phyloP scores from a whole-genome alignment of 306 rosid genomes.

The Acacia acuminata region DNA sequence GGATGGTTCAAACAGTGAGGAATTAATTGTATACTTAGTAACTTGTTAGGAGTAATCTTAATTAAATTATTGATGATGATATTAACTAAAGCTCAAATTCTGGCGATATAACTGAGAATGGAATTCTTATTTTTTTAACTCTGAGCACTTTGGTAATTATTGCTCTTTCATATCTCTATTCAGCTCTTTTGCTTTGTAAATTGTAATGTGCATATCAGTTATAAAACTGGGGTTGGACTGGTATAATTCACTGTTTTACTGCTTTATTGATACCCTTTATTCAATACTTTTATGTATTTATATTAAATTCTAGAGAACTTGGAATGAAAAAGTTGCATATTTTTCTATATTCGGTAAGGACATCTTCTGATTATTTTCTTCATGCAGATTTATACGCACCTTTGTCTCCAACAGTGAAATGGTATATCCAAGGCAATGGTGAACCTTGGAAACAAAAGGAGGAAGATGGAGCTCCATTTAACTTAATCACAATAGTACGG shows the following conservation, averaged over 20 bases:
- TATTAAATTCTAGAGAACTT: neutral
- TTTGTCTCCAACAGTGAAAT: constrained; percentile 55
- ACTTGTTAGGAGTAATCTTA: neutral
- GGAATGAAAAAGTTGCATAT: neutral
- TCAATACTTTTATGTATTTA: neutral
- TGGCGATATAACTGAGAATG: neutral
- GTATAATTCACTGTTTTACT: constrained; percentile 2
- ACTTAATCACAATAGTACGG: constrained; percentile 50
- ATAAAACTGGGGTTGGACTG: neutral
- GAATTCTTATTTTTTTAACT: neutral
- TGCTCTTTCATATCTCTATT: neutral
- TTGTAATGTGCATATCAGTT: neutral
- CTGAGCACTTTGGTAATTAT: neutral
- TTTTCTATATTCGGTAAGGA: neutral
- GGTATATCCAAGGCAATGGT: constrained; percentile 67
- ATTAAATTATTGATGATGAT: neutral
- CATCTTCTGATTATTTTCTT: constrained; percentile 21
- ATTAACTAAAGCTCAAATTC: neutral
- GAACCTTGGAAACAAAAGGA: constrained; percentile 75
- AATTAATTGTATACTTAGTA: neutral
- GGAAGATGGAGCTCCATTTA: constrained; percentile 59
- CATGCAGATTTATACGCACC: constrained; percentile 65
- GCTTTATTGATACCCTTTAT: neutral
- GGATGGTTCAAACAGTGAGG: neutral
- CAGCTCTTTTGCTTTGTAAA: neutral